Evolutionary conservation across 176 grass and related monocot genomes (phyloP).

Genomic region (Coix lacrymajobi): DNA sequence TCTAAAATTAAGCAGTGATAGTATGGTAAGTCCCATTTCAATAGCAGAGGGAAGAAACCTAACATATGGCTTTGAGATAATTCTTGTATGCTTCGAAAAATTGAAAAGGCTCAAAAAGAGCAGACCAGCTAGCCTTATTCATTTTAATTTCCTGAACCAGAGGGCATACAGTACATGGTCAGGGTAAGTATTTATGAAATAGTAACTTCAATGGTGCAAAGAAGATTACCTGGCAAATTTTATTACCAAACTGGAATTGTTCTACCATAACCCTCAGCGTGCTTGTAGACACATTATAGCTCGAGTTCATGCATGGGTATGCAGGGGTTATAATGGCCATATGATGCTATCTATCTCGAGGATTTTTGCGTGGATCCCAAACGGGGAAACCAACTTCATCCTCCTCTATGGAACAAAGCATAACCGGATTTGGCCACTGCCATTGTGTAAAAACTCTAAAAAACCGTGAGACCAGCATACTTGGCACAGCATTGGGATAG

Average conservation of each 20-base stretch:
- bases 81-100: slow-evolving; percentile 97
- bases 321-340: slow-evolving; percentile 99
- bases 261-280: slow-evolving; percentile 92
- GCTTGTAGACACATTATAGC: slow-evolving; percentile 95
- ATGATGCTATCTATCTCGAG: slow-evolving; percentile 70
- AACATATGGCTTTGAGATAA: too few relatives aligned
- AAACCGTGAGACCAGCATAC: slow-evolving; percentile 90
- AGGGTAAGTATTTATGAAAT: slow-evolving; percentile 26
- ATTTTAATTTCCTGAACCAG: slow-evolving; percentile 78
- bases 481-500: slow-evolving; percentile 90
- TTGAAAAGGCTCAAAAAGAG: slow-evolving; percentile 73
- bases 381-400: slow-evolving; percentile 85
- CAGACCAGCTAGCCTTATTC: slow-evolving; percentile 75
- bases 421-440: slow-evolving; percentile 93
- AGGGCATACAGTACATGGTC: neutral
- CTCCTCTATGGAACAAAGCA: slow-evolving; percentile 88
- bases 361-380: slow-evolving; percentile 95
- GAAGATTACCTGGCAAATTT: slow-evolving; percentile 68
- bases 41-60: too few relatives aligned
- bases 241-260: slow-evolving; percentile 81
- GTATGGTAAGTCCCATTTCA: too few relatives aligned
- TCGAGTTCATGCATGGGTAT: slow-evolving; percentile 98
- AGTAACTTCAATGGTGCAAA: slow-evolving; percentile 6
- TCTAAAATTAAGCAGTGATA: too few relatives aligned
- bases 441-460: slow-evolving; percentile 93